Conservation (phyloP, 2,329 filamentous ascomycete species). For the Ascocoryne sarcoides region DNA sequence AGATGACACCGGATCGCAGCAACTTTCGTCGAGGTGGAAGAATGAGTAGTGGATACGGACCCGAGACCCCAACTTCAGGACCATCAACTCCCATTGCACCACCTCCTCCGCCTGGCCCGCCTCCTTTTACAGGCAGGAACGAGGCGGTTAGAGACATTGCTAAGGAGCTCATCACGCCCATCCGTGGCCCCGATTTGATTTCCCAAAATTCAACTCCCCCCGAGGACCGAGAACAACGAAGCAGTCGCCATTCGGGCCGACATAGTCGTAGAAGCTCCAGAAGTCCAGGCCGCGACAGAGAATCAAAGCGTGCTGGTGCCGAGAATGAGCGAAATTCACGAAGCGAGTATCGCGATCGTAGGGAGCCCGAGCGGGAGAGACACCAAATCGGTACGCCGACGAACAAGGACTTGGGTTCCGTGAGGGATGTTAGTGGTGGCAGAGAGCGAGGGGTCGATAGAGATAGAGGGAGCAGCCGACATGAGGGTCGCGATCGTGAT, state of each 20-base stretch:
- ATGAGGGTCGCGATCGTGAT: conserved; percentile 20
- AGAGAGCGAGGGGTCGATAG: conserved; percentile 15
- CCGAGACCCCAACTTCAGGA: conserved; percentile 45
- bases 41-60: conserved; percentile 34
- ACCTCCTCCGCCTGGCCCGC: conserved; percentile 31
- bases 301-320: conserved; percentile 19
- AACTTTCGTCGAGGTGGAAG: conserved; percentile 28
- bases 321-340: conserved; percentile 23
- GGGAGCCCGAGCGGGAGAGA: conserved; percentile 15
- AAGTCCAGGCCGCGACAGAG: conserved; percentile 22
- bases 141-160: conserved; percentile 14
- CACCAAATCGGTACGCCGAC: conserved; percentile 12
- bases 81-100: conserved; percentile 43
- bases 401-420: conserved; percentile 14
- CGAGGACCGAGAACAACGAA: conserved; percentile 25
- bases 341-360: conserved; percentile 24
- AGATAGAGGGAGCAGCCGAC: conserved; percentile 19
- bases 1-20: conserved; percentile 29
- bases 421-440: conserved; percentile 7
- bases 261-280: conserved; percentile 25
- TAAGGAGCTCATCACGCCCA: conserved; percentile 20
- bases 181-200: no score
- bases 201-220: no score
- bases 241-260: conserved; percentile 23
- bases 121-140: conserved; percentile 8